Base-by-base conservation (phyloP, 2,329 filamentous ascomycete species). In the Exophiala oligosperma region DNA sequence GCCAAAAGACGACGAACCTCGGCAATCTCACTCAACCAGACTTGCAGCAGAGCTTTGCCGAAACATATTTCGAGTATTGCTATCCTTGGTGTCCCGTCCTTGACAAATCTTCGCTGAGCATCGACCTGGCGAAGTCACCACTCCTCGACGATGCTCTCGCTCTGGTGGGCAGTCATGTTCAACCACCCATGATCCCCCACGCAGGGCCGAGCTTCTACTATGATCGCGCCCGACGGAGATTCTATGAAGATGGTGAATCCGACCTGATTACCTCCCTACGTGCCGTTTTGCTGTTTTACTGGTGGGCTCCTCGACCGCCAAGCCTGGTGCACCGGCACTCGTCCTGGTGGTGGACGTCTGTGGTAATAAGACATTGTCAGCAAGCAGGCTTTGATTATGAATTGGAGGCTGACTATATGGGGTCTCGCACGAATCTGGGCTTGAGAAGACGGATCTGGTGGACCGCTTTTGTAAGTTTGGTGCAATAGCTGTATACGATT, bases 291-390 rank as follows among this genome's bases (percentile, higher is more conserved):
- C 55, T 78, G 2, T 76, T 77, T 35, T 78, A 78, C 66, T 78
- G 76, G 76, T 78, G 76, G 76, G 72, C 74, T 3, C 74, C 76
- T 7, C 67, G 71, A 0, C 35, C 56, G 5, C 76, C 76, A 0
- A 69, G 71, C 1, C 70, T 71, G 1, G 73, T 75, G 2, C 73
- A 75, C 48, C 67, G 73, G 1, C 71, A 78, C 58, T 71, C 75
- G 1, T 75, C 73, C n/a, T 78, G 75, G 76, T 79, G 76, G 76
- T 79, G 76, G 76, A 77, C 75, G 0, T 73, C 72, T 3, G 72
- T 77, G 2, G 69, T 75, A 9, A 77, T 79, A 26, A 64, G 75
- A 5, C 73, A 76, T 54, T 74, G 73, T 1, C 76, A 79, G 56
- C 76, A 79, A 54, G 72, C 77, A 64, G 76, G 74, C 37, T 68